Base-by-base conservation (phyloP, 768 basidiomycete species). In the Tricholomella constricta region DNA sequence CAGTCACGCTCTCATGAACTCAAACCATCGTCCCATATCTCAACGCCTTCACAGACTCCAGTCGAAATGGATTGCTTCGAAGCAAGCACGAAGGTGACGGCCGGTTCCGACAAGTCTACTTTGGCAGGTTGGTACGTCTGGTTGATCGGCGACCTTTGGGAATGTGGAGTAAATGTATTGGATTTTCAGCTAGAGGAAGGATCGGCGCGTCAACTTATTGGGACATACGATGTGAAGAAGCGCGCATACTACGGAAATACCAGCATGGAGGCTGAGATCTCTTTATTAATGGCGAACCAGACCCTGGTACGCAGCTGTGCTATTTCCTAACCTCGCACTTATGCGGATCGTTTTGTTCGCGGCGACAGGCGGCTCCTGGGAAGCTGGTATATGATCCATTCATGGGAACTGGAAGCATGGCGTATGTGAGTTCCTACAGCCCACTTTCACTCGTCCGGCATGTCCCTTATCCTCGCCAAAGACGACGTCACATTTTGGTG, bases 221-320 rank as follows among this genome's bases (percentile, higher is more conserved):
- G 73, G 43, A 80, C 72, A 48, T 96, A 92, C 55, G 87, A 91
- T 55, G 88, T 99, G 44, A 98, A 97, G 69, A 91, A 92, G 60
- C 81, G 97, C 8, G 73, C 75, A 12, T 98, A 90, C 64, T 98
- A 85, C 67, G 97, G 97, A 3, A 99, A 95, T 59, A 99, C 97
- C 0, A 91, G 91, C 62, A 99, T 99, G 97, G 95, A 97, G 60
- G 85, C 96, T 0, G 94, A 98, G 67, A 87, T 98, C 43, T 95
- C 94, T 1, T 74, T 99, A 40, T 70, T 98, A 23, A 98, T 98
- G 95, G 93, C 95, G 8, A 96, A 96, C 61, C 97, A 99, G 69
- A 86, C 94, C 0, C 72, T 96, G 70, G 94, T 90, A 57, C 44
- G 76, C 50, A 14, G 8, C 10, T 12, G 22, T 25, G 40, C 44